A percentile compares a stretch with the other conserved stretches of the same genome.
phyloP scores from a whole-genome alignment of 2,329 filamentous ascomycete species.

The Cordyceps farinosa region DNA sequence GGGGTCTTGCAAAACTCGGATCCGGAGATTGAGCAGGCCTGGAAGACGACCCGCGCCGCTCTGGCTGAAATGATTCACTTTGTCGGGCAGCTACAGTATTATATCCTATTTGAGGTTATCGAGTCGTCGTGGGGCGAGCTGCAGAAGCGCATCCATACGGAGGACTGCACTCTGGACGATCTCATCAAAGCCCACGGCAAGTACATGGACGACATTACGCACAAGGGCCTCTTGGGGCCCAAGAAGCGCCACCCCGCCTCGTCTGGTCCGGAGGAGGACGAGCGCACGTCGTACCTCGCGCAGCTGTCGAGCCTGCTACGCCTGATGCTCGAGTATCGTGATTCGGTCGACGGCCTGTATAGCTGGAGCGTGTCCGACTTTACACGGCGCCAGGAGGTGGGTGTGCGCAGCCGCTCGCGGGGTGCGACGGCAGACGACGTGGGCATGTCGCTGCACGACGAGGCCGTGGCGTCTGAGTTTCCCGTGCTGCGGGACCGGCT shows the following conservation, averaged over 20 bases:
- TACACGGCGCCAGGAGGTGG: slow-evolving; percentile 81
- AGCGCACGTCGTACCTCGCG: slow-evolving; percentile 73
- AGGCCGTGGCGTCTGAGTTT: slow-evolving; percentile 63
- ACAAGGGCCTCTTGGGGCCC: slow-evolving; percentile 88
- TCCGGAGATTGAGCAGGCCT: slow-evolving; percentile 66
- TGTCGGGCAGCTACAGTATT: slow-evolving; percentile 94
- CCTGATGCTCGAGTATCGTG: slow-evolving; percentile 89
- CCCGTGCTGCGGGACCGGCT: slow-evolving; percentile 73
- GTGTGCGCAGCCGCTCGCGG: slow-evolving; percentile 64
- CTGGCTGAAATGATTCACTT: slow-evolving; percentile 99
- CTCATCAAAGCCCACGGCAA: slow-evolving; percentile 86
- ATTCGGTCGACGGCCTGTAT: slow-evolving; percentile 90
- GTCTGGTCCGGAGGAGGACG: slow-evolving; percentile 49
- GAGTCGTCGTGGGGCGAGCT: slow-evolving; percentile 93
- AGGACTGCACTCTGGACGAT: slow-evolving; percentile 89
- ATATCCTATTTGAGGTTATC: slow-evolving; percentile 97
- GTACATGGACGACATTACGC: slow-evolving; percentile 90
- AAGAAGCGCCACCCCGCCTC: slow-evolving; percentile 32
- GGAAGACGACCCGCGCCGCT: slow-evolving; percentile 84
- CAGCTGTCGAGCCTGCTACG: slow-evolving; percentile 92
- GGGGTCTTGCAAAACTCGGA: slow-evolving; percentile 81
- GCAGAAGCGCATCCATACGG: slow-evolving; percentile 75
- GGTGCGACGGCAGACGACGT: slow-evolving; percentile 26
- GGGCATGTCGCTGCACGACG: slow-evolving; percentile 38
- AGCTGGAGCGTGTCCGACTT: slow-evolving; percentile 94